A percentile compares a stretch with the other conserved stretches of the same genome.
These are phyloP conservation scores for Gaertneriomyces sp. DNA, from an alignment of 192 early-diverging fungal genomes.

Conservation along the genomic window DNA sequence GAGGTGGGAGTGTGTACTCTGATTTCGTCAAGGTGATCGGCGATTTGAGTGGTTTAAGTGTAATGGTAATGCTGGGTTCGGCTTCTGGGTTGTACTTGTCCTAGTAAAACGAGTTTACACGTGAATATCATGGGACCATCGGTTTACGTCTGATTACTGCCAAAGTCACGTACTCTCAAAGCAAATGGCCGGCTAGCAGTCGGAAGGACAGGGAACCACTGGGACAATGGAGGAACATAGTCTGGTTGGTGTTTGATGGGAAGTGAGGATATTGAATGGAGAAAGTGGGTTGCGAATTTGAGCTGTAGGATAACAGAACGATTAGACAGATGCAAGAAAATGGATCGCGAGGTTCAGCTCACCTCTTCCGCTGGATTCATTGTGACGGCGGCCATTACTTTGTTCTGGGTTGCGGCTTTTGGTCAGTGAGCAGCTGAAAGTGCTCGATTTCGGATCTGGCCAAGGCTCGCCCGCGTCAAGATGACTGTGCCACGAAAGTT, in stretches of 20 bases:
- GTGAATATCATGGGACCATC: not conserved
- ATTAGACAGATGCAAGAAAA: not conserved
- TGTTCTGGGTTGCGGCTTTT: not conserved
- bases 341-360: not conserved
- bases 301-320: slow-evolving; percentile 2
- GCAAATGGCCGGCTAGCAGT: slow-evolving; percentile 25
- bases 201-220: slow-evolving; percentile 11
- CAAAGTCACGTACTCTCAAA: slow-evolving; percentile 13
- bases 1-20: not conserved
- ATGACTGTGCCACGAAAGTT: not conserved
- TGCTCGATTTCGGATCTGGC: not conserved
- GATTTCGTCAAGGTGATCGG: not conserved
- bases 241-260: slow-evolving; percentile 10
- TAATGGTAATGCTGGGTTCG: not conserved
- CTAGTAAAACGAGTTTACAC: not conserved
- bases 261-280: slow-evolving; percentile 12
- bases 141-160: no score
- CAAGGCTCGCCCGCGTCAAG: not conserved
- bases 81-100: not conserved
- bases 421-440: not conserved
- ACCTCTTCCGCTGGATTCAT: slow-evolving; percentile 29
- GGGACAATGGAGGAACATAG: slow-evolving; percentile 10
- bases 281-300: slow-evolving; percentile 16
- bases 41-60: not conserved
- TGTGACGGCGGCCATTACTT: not conserved